A percentile compares a stretch with the other conserved stretches of the same genome.
Evolutionary conservation across 768 basidiomycete genomes (phyloP).

Genomic region (Mycena vulgaris): DNA sequence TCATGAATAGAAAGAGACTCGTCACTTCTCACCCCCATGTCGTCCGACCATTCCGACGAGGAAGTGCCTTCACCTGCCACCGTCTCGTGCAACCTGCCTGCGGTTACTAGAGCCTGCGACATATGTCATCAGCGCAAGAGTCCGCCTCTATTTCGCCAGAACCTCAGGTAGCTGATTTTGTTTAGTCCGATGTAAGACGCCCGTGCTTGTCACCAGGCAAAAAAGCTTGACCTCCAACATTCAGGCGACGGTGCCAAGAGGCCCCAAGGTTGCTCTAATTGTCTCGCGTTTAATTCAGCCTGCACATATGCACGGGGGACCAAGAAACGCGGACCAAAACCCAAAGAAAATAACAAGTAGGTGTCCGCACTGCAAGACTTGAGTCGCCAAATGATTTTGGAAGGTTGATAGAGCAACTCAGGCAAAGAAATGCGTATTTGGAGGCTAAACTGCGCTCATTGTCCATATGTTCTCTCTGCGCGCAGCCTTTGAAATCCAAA

Average conservation of each 20-base stretch:
- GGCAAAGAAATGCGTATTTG: conserved; percentile 60
- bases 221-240: background rate
- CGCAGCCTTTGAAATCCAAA: conserved; percentile 19
- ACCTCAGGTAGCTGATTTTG: background rate
- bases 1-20: too few relatives aligned
- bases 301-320: conserved; percentile 28
- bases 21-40: too few relatives aligned
- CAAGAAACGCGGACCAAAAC: conserved; percentile 29
- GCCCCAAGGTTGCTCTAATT: conserved; percentile 23
- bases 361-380: background rate
- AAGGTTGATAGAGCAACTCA: conserved; percentile 63
- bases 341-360: too few relatives aligned
- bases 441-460: conserved; percentile 53
- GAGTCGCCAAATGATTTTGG: background rate
- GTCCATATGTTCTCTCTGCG: conserved; percentile 33
- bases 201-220: background rate
- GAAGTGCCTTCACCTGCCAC: too few relatives aligned
- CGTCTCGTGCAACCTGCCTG: too few relatives aligned
- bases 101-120: conserved; percentile 9
- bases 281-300: conserved; percentile 15
- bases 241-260: conserved; percentile 28
- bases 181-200: conserved; percentile 28
- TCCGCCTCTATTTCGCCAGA: background rate
- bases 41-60: too few relatives aligned
- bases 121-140: conserved; percentile 20